Base-by-base conservation (phyloP, 2,329 filamentous ascomycete genomes). In the Iodosphaeria phyllophila region DNA sequence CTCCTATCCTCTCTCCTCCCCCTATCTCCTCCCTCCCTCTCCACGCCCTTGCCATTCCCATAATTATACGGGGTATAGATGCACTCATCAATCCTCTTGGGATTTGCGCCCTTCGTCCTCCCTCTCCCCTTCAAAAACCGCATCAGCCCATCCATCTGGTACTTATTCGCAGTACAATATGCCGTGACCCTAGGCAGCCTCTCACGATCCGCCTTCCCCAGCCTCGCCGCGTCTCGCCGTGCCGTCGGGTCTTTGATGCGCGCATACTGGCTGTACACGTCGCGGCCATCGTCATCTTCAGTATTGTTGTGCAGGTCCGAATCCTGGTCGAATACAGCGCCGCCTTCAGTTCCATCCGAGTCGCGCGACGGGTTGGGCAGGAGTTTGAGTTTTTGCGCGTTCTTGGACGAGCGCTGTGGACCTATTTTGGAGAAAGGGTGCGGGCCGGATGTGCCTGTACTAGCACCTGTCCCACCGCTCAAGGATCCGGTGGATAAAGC, bases 201-300 rank as follows among this genome's bases (percentile, higher is more conserved):
- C 34, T 82, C 76, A 28, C 89, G 67, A 47, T 98, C 89, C 19
- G 86, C 84, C 49, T 95, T 98, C 18, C 89, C 89, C 20, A 98
- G 52, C 28, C 84, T 63, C 15, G 89, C 89, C 10, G 89, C 89
- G 58, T 95, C 86, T 40, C 89, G 68, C 32, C 89, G 63, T 6
- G 89, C 89, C 1, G 76, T 92, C 1, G 86, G 84, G 43, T 98
- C 89, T 48, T 95, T 95, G 52, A 98, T 98, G 22, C 89, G 68
- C 6, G 86, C 92, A 47, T 93, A 95, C 48, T 98, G 89, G 14
- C 84, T 86, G 53, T 98, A 98, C 16, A 98, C 89, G 46, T 98
- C 89, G 34, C 84, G 64, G 7, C 84, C 83, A 41, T 80, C 89
- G 50, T 93, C 86, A 41, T 92, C 86, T 32, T 95, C 84, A n/a